Base-by-base conservation (phyloP, 495 filamentous ascomycete species). In the Penicillium maclennaniae region DNA sequence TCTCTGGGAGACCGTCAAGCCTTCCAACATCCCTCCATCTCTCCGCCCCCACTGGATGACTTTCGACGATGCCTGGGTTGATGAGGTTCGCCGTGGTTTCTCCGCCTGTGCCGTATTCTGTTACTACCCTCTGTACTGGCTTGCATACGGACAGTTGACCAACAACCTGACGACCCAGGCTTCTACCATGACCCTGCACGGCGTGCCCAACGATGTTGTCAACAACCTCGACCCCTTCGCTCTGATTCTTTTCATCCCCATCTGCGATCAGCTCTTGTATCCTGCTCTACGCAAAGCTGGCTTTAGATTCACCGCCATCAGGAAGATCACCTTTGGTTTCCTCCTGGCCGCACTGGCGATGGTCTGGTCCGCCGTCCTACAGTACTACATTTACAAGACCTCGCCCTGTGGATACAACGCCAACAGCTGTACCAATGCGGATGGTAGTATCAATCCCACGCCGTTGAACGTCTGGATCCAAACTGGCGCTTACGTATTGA, bases 51-150 rank as follows among this genome's bases (percentile, higher is more conserved):
- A 62, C 10, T 87, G 84, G 85, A 87, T 87, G 83, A 83, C 79
- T 19, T 90, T 88, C 49, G 83, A 88, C 56, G 87, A 90, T 58
- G 77, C 78, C 38, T 88, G 83, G 83, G 85, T 87, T 15, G 83
- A 87, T 54, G 83, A 88, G 62, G 81, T 91, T 1, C 71, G 73
- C 46, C 79, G 87, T 67, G 85, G 86, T 20, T 77, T 88, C 40
- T 73, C 77, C 39, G 87, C 87, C 31, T 89, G 87, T 72, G 76
- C 72, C 10, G 86, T 89, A 54, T 79, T 78, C 69, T 77, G 76
- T 60, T 87, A 84, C 69, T 80, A 75, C 51, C 86, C 86, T 17
- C 72, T 89, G 51, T 87, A 87, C 70, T 85, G 67, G 72, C 71
- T 88, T 31, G 70, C 78, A n/a, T 81, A 82, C 51, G 70, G 70